phyloP scores from a whole-genome alignment of 108 stramenopile genomes.

The Pseudonitzschia pungens region DNA sequence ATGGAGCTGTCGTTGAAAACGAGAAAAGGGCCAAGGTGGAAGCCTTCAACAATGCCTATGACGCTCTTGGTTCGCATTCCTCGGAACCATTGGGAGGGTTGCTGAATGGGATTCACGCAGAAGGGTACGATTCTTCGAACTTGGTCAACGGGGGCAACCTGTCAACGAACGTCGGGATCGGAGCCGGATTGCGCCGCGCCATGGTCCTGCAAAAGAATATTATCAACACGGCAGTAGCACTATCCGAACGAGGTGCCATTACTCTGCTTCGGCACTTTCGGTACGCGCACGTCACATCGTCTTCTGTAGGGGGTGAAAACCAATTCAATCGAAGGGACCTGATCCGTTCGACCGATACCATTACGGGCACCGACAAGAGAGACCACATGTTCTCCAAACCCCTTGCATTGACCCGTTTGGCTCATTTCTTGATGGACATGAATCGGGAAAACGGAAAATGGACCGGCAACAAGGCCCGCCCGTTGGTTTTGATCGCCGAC shows the following conservation, averaged over 20 bases:
- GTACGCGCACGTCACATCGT: conserved; percentile 79
- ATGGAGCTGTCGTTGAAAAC: conserved; percentile 29
- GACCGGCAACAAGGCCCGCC: conserved; percentile 81
- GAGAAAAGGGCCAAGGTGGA: conserved; percentile 52
- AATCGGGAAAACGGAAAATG: conserved; percentile 92
- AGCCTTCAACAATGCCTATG: conserved; percentile 80
- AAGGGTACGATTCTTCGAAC: conserved; percentile 55
- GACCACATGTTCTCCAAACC: conserved; percentile 81
- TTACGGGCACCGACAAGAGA: conserved; percentile 7
- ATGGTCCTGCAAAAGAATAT: conserved; percentile 70
- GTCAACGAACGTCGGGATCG: conserved; percentile 66
- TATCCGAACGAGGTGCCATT: conserved; percentile 77
- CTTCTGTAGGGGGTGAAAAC: conserved; percentile 37
- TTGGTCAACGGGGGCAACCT: conserved; percentile 83
- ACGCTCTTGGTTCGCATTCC: conserved; percentile 69
- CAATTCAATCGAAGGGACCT: conserved; percentile 27
- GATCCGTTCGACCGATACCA: conserved; percentile 4
- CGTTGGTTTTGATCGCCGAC: conserved; percentile 85
- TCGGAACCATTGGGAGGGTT: conserved; percentile 34
- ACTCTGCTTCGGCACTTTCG: conserved; percentile 82
- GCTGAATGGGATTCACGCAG: conserved; percentile 23
- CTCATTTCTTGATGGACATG: conserved; percentile 86
- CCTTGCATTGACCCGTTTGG: conserved; percentile 71
- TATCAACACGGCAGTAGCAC: conserved; percentile 64
- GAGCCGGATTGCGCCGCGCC: conserved; percentile 78